Base-by-base conservation (phyloP, 768 basidiomycete species). In the Multifurca ochricompacta region DNA sequence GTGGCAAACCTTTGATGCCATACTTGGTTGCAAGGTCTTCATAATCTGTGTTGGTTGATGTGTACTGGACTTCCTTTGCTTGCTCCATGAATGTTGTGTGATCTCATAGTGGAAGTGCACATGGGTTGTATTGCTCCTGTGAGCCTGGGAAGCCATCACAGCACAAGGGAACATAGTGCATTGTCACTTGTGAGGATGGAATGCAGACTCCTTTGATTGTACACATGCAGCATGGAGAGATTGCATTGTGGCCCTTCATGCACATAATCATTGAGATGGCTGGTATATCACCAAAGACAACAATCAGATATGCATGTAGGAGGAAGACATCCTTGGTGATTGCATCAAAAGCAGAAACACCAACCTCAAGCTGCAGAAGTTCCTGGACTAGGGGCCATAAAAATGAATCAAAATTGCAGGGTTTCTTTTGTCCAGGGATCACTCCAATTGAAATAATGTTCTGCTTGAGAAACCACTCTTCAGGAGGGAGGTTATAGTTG, bases 1-100 rank as follows among this genome's bases (percentile, higher is more conserved):
- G 23, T 25, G 42, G 42, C 0, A 23, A 16, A 0, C 42, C 42
- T 3, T 44, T 76, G 27, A 44, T 44, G 14, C 74, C 59, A 63
- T 73, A 21, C 78, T 63, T 0, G 75, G 66, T 48, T 80, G 77
- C 72, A 79, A 77, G 63, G 77, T 74, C 47, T 16, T 44, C 27
- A 6, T 21, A 11, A 14, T 19, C 16, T 13, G 42, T 4, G 27
- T 8, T 28, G 3, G 23, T 44, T 25, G 13, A 16, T 25, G 27
- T 78, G 75, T 54, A 70, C 60, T 16, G 64, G 19, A 11, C 67
- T 68, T 34, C 70, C 70, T 16, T 62, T 0, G 67, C 66, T 6
- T 67, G 58, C 0, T 39, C 25, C 3, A 71, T 35, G 16, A 74
- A 66, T 6, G 66, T 60, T 1, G 53, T 41, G 43, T 76, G 70